Evolutionary conservation across 345 rosid species (phyloP).

Genomic region (Triadica sebifera): DNA sequence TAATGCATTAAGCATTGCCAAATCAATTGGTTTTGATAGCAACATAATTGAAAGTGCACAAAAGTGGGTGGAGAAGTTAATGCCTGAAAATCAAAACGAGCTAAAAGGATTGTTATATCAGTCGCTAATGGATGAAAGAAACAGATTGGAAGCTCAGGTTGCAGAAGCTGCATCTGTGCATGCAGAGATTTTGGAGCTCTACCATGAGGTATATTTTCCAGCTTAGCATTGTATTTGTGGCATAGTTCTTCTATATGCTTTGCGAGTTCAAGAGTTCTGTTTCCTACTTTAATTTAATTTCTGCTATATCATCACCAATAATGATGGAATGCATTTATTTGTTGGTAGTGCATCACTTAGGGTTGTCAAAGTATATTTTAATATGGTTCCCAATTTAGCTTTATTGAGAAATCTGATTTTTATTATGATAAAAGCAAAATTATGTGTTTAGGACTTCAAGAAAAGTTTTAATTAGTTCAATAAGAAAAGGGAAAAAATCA

Average conservation of each 20-base stretch:
- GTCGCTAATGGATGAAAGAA: slow-evolving; percentile 74
- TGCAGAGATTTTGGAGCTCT: slow-evolving; percentile 56
- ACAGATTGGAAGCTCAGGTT: slow-evolving; percentile 60
- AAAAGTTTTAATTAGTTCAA: background rate
- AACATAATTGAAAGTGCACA: slow-evolving; percentile 61
- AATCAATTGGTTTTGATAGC: slow-evolving; percentile 69
- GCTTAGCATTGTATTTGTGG: background rate
- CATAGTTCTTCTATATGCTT: background rate
- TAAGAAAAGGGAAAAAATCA: background rate
- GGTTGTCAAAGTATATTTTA: background rate
- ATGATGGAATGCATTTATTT: background rate
- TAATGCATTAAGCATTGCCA: slow-evolving; percentile 79
- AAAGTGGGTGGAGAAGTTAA: slow-evolving; percentile 66
- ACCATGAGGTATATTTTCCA: slow-evolving; percentile 53
- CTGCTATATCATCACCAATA: background rate
- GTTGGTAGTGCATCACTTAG: background rate
- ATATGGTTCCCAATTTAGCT: slow-evolving; percentile 9
- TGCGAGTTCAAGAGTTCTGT: background rate
- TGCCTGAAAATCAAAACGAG: slow-evolving; percentile 67
- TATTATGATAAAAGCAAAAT: background rate
- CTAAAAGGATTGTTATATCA: slow-evolving; percentile 61
- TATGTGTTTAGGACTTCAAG: background rate
- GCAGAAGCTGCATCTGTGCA: slow-evolving; percentile 53
- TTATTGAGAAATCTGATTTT: slow-evolving; percentile 1
- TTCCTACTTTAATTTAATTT: background rate